phyloP scores from a whole-genome alignment of 2,329 filamentous ascomycete species.

The Cladosporium sp. region DNA sequence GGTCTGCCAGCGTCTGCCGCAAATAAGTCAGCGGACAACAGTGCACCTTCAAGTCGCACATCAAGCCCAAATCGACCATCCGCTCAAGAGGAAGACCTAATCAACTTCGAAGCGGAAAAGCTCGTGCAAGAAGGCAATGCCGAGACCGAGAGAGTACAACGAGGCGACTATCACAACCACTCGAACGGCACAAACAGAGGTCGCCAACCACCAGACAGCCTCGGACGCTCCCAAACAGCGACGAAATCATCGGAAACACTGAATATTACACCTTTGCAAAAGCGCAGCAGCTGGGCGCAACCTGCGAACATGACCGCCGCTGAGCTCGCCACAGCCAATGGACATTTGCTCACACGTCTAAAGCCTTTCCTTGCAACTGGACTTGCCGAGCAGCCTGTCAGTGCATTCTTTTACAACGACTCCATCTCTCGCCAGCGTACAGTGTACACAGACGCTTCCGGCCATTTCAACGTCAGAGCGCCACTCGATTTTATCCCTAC shows the following conservation, averaged over 20 bases:
- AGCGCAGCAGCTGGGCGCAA: conserved; percentile 53
- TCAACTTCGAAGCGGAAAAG: conserved; percentile 72
- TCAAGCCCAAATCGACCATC: conserved; percentile 48
- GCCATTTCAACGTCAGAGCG: conserved; percentile 81
- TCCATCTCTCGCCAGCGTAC: conserved; percentile 78
- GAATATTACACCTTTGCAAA: conserved; percentile 44
- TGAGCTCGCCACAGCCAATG: conserved; percentile 78
- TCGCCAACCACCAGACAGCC: neutral
- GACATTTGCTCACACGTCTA: conserved; percentile 82
- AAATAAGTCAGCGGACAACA: conserved; percentile 40
- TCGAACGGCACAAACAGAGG: neutral
- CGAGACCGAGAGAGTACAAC: conserved; percentile 68
- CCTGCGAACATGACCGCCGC: conserved; percentile 69
- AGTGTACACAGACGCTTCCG: conserved; percentile 81
- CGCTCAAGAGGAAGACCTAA: conserved; percentile 63
- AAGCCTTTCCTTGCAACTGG: conserved; percentile 89
- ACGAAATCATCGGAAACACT: conserved; percentile 31
- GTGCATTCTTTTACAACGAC: conserved; percentile 93
- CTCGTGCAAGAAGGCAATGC: conserved; percentile 72
- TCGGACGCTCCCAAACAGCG: neutral
- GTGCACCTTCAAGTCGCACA: conserved; percentile 46
- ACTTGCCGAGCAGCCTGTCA: conserved; percentile 74
- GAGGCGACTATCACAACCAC: conserved; percentile 72
- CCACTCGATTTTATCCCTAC: conserved; percentile 88
- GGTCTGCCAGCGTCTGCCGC: conserved; percentile 71